Evolutionary conservation across 1,139 yeast genomes (phyloP).

Genomic region (Protomyces arabidopsidicola): DNA sequence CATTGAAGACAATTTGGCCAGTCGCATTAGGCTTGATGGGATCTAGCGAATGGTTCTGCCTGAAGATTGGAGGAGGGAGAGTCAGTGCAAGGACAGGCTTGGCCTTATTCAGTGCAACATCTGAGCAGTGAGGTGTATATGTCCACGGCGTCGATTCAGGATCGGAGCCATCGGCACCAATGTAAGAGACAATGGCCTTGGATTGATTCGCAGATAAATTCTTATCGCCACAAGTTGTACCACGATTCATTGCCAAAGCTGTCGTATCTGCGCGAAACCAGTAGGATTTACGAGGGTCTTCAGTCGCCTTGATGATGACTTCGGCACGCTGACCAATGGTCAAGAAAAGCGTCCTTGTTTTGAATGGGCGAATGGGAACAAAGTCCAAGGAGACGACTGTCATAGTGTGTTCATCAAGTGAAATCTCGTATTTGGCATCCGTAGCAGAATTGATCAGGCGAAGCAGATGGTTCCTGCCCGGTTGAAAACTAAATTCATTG

Average conservation of each 20-base stretch:
- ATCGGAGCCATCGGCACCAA: neutral
- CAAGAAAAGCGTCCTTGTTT: conserved; percentile 26
- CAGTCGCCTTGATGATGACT: conserved; percentile 43
- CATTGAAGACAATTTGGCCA: neutral
- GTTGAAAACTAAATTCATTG: conserved; percentile 29
- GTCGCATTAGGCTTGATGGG: neutral
- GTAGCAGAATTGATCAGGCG: conserved; percentile 39
- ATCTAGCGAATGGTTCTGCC: neutral
- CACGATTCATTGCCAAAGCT: neutral
- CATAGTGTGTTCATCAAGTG: conserved; percentile 36
- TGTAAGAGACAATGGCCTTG: neutral
- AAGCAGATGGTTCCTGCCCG: conserved; percentile 35
- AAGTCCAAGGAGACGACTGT: conserved; percentile 36
- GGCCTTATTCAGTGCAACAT: neutral
- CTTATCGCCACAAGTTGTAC: neutral
- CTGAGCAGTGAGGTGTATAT: neutral
- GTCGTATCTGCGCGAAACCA: neutral
- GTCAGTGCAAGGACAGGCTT: neutral
- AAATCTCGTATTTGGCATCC: conserved; percentile 34
- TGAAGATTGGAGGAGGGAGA: neutral
- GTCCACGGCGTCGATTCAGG: neutral
- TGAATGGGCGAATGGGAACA: conserved; percentile 24
- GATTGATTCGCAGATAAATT: neutral
- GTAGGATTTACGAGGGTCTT: neutral
- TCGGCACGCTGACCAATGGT: conserved; percentile 65